Evolutionary conservation across 2,329 filamentous ascomycete species (phyloP), one percentile per base, ranked within the genome.

Genomic region (Cytospora chrysosperma): DNA sequence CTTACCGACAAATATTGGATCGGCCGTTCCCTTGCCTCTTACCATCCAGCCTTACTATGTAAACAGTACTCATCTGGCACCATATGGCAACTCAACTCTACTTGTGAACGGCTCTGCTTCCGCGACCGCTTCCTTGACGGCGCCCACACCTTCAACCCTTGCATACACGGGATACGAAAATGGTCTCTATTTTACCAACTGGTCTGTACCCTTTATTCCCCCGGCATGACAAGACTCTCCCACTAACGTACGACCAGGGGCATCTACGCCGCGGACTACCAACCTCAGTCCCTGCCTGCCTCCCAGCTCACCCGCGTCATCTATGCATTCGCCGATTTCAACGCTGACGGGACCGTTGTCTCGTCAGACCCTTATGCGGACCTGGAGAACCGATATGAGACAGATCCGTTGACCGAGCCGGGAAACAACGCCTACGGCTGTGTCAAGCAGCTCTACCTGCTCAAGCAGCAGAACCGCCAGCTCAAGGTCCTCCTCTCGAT

Each of bases 401-500:
- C 75, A 15, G 91, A 94, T 72, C 86, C 85, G 1, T 85, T 81
- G 80, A 81, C 81, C 28, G 83, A 86, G 63, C 66, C 64, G 8
- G 78, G 85, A 5, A 63, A 59, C 19, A 92, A 94, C 71, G 85
- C 87, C 57, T 93, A 92, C 70, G 92, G 92, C 49, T 89, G 86
- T 71, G 75, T 92, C 67, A 93, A 93, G 76, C 90, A 94, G 72
- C 78, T 96, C 1, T 91, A 84, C 73, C 75, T 91, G 1, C 81
- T 90, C 59, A 96, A 96, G 80, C 88, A 92, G 76, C 77, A 82
- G 68, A 86, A 96, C 73, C 86, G 91, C 24, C 85, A 90, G 59
- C 76, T 96, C 63, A 96, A 96, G 76, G 82, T 89, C 2, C 77
- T 95, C n/a, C 82, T 95, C 10, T 92, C 88, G 40, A 89, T 96